Evolutionary conservation across 208 protist species (phyloP).

Genomic region (Wallacemonas rigidus): DNA sequence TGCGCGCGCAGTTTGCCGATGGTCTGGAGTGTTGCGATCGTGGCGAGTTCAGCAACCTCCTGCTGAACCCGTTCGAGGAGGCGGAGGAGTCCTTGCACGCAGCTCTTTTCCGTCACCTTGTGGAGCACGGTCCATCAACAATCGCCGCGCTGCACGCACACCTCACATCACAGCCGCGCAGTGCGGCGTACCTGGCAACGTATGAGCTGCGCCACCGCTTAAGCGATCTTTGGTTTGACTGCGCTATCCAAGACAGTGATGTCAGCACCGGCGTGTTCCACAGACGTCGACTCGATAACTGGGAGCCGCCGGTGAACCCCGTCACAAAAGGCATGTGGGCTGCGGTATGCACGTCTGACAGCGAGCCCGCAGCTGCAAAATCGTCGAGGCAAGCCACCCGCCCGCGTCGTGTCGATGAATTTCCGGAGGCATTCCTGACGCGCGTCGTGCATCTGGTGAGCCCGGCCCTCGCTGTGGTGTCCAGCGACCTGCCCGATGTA

Average conservation of each 20-base stretch:
- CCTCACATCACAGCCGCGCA: not conserved
- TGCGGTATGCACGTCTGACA: constrained; percentile 20
- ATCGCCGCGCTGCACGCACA: constrained; percentile 11
- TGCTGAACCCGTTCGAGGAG: constrained; percentile 26
- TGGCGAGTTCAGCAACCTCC: not conserved
- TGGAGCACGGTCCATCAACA: constrained; percentile 18
- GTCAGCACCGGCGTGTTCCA: constrained; percentile 2
- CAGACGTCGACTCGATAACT: constrained; percentile 23
- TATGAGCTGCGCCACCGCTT: constrained; percentile 54
- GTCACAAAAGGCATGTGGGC: constrained; percentile 20
- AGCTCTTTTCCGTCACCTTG: constrained; percentile 25
- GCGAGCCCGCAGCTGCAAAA: not conserved
- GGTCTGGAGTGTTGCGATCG: constrained; percentile 24
- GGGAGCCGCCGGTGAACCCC: constrained; percentile 22
- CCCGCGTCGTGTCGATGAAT: constrained; percentile 15
- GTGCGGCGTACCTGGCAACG: constrained; percentile 15
- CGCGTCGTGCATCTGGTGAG: constrained; percentile 1
- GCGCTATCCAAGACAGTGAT: constrained; percentile 19
- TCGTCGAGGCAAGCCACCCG: not conserved
- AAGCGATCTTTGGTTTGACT: constrained; percentile 52
- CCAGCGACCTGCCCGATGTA: not conserved
- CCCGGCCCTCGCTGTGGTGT: not conserved
- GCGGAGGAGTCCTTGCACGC: constrained; percentile 29
- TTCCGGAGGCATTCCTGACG: not conserved
- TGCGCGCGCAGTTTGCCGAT: constrained; percentile 60